phyloP scores from a whole-genome alignment of 805 yeast genomes.

The Candida parachauliodes region DNA sequence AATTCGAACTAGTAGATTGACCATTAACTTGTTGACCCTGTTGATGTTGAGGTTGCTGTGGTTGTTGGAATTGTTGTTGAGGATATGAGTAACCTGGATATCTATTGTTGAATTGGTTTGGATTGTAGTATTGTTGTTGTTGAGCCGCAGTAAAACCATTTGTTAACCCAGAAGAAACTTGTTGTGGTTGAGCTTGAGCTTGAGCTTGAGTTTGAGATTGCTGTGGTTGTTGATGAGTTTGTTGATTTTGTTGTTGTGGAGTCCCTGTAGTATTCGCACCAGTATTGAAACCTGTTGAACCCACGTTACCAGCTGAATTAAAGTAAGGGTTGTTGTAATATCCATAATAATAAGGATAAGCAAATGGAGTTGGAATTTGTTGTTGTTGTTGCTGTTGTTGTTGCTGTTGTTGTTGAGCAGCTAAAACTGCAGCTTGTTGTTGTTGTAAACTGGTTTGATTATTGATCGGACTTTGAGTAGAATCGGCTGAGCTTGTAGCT shows the following conservation, averaged over 20 bases:
- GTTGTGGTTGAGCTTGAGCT: conserved; percentile 7
- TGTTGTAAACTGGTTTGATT: conserved; percentile 18
- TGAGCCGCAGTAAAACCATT: conserved; percentile 7
- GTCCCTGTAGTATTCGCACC: conserved; percentile 11
- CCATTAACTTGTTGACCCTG: conserved; percentile 4
- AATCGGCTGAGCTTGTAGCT: conserved; percentile 16
- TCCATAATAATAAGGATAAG: conserved; percentile 38
- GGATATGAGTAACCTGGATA: conserved; percentile 29
- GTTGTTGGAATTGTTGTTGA: conserved; percentile 21
- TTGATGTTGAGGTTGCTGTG: conserved; percentile 8
- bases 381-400: conserved; percentile 17
- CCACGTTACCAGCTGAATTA: conserved; percentile 24
- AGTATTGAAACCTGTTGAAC: conserved; percentile 17
- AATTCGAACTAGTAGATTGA: conserved; percentile 1
- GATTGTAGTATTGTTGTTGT: conserved; percentile 22
- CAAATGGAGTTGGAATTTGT: conserved; percentile 39
- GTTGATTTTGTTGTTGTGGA: conserved; percentile 15
- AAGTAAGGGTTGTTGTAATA: conserved; percentile 41
- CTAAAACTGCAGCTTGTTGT: conserved; percentile 16
- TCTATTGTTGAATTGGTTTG: conserved; percentile 26
- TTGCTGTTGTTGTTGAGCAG: conserved; percentile 13
- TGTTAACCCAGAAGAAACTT: conserved; percentile 2
- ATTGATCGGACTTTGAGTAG: conserved; percentile 32
- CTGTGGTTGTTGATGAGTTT: conserved; percentile 13
- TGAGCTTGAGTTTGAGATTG: conserved; percentile 12